phyloP scores from a whole-genome alignment of 1,139 yeast genomes.

The Arxiozyma slooffiae region DNA sequence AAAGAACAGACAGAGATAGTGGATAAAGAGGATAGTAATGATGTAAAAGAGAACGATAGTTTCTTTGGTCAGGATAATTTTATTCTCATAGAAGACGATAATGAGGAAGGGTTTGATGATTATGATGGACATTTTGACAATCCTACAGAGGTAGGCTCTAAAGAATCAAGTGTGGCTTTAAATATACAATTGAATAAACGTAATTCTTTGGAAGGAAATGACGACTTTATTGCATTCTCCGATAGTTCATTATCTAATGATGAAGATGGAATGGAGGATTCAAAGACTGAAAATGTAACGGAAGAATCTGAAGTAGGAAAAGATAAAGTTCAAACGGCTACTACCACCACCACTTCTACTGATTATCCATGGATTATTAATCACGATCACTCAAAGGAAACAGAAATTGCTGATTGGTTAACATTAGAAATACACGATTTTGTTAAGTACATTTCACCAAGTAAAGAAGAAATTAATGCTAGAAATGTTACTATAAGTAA shows the following conservation, averaged over 20 bases:
- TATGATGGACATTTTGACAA: constrained; percentile 19
- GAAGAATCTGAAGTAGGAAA: neutral
- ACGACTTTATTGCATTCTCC: constrained; percentile 34
- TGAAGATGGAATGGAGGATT: constrained; percentile 16
- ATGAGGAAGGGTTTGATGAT: constrained; percentile 22
- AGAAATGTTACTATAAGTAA: constrained; percentile 61
- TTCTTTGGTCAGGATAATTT: neutral
- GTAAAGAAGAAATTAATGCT: constrained; percentile 57
- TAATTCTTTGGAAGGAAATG: constrained; percentile 35
- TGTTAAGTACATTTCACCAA: constrained; percentile 80
- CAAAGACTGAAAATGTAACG: constrained; percentile 7
- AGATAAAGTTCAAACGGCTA: neutral
- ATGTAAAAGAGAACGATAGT: neutral
- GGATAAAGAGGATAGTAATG: neutral
- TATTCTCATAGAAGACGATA: constrained; percentile 8
- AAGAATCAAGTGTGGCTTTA: constrained; percentile 6
- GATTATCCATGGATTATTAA: constrained; percentile 74
- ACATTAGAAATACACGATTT: constrained; percentile 83
- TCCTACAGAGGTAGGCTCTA: constrained; percentile 12
- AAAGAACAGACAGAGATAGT: neutral
- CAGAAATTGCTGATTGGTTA: constrained; percentile 79
- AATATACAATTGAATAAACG: constrained; percentile 11
- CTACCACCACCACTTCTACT: neutral
- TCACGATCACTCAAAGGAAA: constrained; percentile 64
- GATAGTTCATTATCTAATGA: constrained; percentile 21